A percentile compares a stretch with the other conserved stretches of the same genome.
Evolutionary conservation across 345 rosid genomes (phyloP).

Genomic region (Syzygium jambos): DNA sequence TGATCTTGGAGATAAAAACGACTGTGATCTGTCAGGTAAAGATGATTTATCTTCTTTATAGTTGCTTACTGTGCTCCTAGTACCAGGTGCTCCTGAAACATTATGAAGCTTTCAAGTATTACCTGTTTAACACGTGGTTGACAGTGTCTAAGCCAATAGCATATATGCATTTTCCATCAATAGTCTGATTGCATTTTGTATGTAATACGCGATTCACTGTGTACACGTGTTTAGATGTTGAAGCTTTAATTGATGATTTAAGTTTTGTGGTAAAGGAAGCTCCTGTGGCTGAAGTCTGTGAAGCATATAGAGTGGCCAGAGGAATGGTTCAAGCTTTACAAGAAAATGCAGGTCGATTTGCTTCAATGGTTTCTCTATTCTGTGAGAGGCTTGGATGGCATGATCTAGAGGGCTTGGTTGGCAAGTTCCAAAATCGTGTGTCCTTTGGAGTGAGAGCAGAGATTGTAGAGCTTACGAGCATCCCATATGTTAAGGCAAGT

Average conservation of each 20-base stretch:
- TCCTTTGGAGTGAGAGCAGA: slow-evolving; percentile 99
- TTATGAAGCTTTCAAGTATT: not conserved
- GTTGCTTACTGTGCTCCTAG: not conserved
- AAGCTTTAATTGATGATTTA: slow-evolving; percentile 3
- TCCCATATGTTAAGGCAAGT: slow-evolving; percentile 83
- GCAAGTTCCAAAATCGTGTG: slow-evolving; percentile 92
- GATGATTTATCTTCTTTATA: not conserved
- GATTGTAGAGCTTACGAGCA: slow-evolving; percentile 88
- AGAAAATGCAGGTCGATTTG: slow-evolving; percentile 98
- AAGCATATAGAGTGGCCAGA: slow-evolving; percentile 86
- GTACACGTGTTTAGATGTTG: not conserved
- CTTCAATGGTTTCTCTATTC: slow-evolving; percentile 93
- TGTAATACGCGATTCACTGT: not conserved
- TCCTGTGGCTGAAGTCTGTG: slow-evolving; percentile 88
- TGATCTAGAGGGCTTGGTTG: slow-evolving; percentile 86
- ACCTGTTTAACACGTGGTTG: not conserved
- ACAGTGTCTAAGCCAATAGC: not conserved
- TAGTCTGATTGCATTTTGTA: not conserved
- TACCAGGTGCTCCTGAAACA: not conserved
- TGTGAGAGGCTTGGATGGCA: slow-evolving; percentile 98
- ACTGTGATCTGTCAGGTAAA: not conserved
- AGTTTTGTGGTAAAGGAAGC: slow-evolving; percentile 58
- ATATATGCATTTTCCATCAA: not conserved
- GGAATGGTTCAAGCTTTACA: slow-evolving; percentile 97
- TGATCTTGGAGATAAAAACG: not conserved